Evolutionary conservation across 352 stramenopile genomes (phyloP), one percentile per base, ranked within the genome.

Genomic region (Pythium sukuiense): DNA sequence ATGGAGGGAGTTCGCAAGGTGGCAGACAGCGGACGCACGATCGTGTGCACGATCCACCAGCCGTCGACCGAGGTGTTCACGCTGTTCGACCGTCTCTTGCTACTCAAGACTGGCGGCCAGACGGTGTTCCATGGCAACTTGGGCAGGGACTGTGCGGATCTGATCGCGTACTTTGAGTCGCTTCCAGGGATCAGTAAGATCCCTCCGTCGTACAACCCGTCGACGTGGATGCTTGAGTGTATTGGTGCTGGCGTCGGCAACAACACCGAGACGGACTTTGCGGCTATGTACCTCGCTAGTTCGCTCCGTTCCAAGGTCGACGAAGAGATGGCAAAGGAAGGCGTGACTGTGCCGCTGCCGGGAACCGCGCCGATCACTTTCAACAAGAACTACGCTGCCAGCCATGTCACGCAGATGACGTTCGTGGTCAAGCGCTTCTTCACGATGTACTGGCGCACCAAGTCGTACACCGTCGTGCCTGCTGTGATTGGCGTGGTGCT

Each of bases 1-100:
- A 87, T 96, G 57, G 74, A 91, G n/a, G 74, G 92, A 6, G 73
- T 97, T 3, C 89, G 90, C 55, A 91, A 92, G 55, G 79, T 96
- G 30, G 87, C 87, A 2, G 55, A 69, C 45, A 62, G 57, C 80
- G 69, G 69, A 5, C 63, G 69, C 35, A 75, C 69, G 14, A 35
- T 71, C 3, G 37, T 75, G 27, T 75, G 69, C 43, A 71, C 69
- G 60, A 71, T 75, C 45, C 61, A 74, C 41, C 68, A 70, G 59
- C 68, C 68, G 39, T 74, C 68, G 45, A 30, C 32, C 39, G 68
- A 74, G 29, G 68, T 74, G 14, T 74, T 74, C 52, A 24, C 39
- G 27, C 37, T 74, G 16, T 74, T 74, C 35, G 68, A 74, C 45
- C 65, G 57, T 45, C 41, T 74, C n/a, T 24, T 73, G 9, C 32